Percentiles rank a stretch among this genome's conserved stretches.
These are phyloP conservation scores for Solanum hybrid DNA, from an alignment of 305 asterid species.

Conservation along the genomic window DNA sequence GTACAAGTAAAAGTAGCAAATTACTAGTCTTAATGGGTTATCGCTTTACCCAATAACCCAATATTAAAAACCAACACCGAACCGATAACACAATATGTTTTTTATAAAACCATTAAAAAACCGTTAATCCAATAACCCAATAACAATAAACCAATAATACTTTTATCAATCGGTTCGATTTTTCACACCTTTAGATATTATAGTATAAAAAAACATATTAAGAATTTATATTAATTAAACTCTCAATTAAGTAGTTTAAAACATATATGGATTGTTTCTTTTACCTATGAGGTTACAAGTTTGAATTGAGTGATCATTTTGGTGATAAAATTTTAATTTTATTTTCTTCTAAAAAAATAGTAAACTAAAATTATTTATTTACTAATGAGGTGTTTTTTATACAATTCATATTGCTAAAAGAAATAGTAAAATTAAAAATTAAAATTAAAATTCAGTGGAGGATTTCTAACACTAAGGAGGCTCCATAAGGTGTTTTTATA, in stretches of 20 bases:
- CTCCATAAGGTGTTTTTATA: neutral
- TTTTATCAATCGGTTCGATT: too few species aligned
- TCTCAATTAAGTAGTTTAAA: neutral
- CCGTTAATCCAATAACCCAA: too few species aligned
- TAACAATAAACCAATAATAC: too few species aligned
- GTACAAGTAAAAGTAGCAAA: too few species aligned
- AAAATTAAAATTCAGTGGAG: neutral
- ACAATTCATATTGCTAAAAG: neutral
- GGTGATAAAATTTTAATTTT: neutral
- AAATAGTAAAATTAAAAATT: too few species aligned
- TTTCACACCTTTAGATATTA: neutral
- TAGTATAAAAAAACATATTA: neutral
- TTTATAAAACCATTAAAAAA: too few species aligned
- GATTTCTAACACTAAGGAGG: neutral
- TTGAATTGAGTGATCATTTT: neutral
- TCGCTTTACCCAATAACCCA: too few species aligned
- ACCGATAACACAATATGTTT: too few species aligned
- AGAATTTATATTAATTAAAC: neutral
- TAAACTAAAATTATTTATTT: too few species aligned
- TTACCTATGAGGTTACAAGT: neutral
- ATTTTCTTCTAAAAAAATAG: neutral
- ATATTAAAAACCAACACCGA: too few species aligned
- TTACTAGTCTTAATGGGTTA: too few species aligned
- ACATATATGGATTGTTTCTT: neutral
- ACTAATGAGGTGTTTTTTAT: neutral